phyloP scores from a whole-genome alignment of 73 alveolate species.

The Effrenium voratum region DNA sequence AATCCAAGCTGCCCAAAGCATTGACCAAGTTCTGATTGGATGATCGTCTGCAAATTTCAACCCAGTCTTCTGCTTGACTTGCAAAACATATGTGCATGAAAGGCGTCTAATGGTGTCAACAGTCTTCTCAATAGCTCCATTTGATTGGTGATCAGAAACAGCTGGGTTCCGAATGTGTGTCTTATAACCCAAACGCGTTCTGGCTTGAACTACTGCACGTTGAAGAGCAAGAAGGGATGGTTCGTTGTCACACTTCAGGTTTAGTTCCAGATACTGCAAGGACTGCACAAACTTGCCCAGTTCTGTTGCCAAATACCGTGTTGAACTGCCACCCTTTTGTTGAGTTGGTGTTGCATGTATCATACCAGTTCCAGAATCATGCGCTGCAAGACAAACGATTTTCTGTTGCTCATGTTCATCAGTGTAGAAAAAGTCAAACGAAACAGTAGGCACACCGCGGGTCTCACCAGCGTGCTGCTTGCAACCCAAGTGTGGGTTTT shows the following conservation, averaged over 20 bases:
- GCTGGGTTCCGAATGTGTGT: background rate
- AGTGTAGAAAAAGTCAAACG: background rate
- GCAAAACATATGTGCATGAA: too few species aligned
- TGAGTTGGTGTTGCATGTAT: background rate
- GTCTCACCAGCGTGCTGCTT: too few species aligned
- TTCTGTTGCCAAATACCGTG: background rate
- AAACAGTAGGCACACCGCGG: background rate
- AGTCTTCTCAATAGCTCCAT: slow-evolving; percentile 4
- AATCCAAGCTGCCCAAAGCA: background rate
- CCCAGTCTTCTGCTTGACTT: background rate
- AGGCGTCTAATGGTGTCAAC: background rate
- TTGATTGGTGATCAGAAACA: background rate
- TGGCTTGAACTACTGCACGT: background rate
- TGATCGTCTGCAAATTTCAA: background rate
- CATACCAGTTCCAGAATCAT: background rate
- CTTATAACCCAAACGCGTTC: background rate
- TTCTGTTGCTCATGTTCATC: background rate
- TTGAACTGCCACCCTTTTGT: background rate
- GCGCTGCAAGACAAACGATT: background rate
- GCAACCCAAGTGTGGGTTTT: background rate
- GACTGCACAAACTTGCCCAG: background rate
- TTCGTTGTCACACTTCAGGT: background rate
- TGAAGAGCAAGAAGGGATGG: background rate
- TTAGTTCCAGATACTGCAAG: background rate
- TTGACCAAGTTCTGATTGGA: background rate